Percentiles rank a stretch among this genome's conserved stretches.
These are phyloP conservation scores for Acanthamoeba comandoni DNA, from an alignment of 208 protist genomes.

Conservation along the genomic window DNA sequence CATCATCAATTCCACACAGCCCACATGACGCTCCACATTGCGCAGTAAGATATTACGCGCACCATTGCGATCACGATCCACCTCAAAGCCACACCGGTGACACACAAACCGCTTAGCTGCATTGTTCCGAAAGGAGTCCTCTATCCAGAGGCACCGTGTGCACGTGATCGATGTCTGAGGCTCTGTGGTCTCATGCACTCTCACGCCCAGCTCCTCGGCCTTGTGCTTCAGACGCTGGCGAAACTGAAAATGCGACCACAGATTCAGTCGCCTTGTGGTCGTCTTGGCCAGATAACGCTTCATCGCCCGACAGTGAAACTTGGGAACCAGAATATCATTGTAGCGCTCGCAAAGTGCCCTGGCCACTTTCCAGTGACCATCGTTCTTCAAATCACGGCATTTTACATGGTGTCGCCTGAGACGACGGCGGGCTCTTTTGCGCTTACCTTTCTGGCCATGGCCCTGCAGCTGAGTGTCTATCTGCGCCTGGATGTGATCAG, in stretches of 20 bases:
- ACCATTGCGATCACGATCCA: conserved; percentile 29
- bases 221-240: conserved; percentile 38
- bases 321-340: conserved; percentile 31
- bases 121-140: background rate
- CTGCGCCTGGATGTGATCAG: background rate
- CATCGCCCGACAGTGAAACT: background rate
- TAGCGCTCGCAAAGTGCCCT: conserved; percentile 16
- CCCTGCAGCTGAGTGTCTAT: background rate
- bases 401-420: conserved; percentile 2
- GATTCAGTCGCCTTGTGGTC: background rate
- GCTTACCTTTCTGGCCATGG: background rate
- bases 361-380: conserved; percentile 34
- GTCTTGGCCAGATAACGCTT: background rate
- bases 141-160: background rate
- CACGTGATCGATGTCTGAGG: conserved; percentile 19
- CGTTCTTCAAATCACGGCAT: conserved; percentile 34
- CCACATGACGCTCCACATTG: conserved; percentile 22
- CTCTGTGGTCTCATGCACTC: conserved; percentile 1
- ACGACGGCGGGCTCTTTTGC: background rate
- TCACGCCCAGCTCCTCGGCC: conserved; percentile 54
- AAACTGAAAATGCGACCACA: conserved; percentile 63
- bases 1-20: too few relatives aligned
- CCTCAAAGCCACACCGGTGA: conserved; percentile 49
- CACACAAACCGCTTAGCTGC: conserved; percentile 34
- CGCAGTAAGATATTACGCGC: background rate